Percentiles rank a stretch among this genome's conserved stretches.
phyloP scores from a whole-genome alignment of 129 eudicot species.

The Flaveria robusta region DNA sequence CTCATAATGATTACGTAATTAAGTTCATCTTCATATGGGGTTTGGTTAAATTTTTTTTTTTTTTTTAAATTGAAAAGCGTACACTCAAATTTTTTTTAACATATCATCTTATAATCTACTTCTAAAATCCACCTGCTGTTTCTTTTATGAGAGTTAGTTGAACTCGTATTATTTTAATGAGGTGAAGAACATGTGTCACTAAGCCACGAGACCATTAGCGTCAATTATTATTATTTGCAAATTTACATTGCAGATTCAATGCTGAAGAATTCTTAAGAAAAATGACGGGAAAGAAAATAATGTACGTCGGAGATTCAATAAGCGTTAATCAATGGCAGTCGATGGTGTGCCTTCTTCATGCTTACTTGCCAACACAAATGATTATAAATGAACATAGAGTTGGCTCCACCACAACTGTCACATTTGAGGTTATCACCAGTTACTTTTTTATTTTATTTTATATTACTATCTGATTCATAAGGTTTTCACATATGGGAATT shows the following conservation, averaged over 20 bases:
- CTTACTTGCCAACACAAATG: conserved; percentile 39
- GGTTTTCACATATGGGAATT: no score
- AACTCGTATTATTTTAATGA: no score
- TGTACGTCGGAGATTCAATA: conserved; percentile 72
- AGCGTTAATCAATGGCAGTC: conserved; percentile 60
- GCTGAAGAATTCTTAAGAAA: conserved; percentile 44
- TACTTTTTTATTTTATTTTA: no score
- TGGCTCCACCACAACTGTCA: conserved; percentile 31
- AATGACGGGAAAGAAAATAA: conserved; percentile 52
- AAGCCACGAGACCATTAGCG: no score
- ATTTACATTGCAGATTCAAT: conserved; percentile 41
- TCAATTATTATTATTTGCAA: background rate
- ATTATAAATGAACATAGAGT: conserved; percentile 1
- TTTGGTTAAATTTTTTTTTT: no score
- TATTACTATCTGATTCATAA: no score
- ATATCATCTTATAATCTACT: no score
- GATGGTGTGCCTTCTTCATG: conserved; percentile 57
- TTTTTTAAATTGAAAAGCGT: no score
- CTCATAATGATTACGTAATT: background rate
- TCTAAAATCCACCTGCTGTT: no score
- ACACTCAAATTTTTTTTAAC: no score
- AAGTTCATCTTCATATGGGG: background rate
- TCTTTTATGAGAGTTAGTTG: no score
- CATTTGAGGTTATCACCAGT: conserved; percentile 30
- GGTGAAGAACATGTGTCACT: no score